phyloP scores from a whole-genome alignment of 2,329 filamentous ascomycete genomes.

The Paramyrothecium sp. region DNA sequence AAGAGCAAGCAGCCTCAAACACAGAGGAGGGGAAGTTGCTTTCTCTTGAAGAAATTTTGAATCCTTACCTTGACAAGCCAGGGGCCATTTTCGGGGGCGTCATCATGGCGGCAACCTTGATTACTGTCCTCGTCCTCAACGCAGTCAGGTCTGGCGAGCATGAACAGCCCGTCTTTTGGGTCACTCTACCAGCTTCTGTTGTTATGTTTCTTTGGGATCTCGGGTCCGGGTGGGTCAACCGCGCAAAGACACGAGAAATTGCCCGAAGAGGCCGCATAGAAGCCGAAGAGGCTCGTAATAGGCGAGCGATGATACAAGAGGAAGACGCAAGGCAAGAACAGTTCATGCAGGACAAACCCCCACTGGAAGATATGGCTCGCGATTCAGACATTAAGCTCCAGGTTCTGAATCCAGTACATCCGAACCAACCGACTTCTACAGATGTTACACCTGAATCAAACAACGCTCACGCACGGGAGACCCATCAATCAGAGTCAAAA shows the following conservation, averaged over 20 bases:
- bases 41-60: slow-evolving; percentile 71
- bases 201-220: slow-evolving; percentile 71
- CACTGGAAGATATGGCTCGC: slow-evolving; percentile 1
- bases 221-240: slow-evolving; percentile 59
- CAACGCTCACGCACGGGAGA: not conserved
- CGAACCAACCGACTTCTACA: not conserved
- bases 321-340: slow-evolving; percentile 1
- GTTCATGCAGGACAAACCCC: not conserved
- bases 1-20: slow-evolving; percentile 34
- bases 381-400: not conserved
- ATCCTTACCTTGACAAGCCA: slow-evolving; percentile 68
- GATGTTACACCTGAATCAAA: not conserved
- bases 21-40: slow-evolving; percentile 53
- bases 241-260: slow-evolving; percentile 62
- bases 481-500: no score
- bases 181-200: slow-evolving; percentile 66
- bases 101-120: slow-evolving; percentile 65
- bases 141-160: slow-evolving; percentile 51
- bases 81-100: slow-evolving; percentile 63
- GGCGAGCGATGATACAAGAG: slow-evolving; percentile 11
- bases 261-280: slow-evolving; percentile 50
- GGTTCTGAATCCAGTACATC: not conserved
- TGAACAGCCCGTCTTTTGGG: slow-evolving; percentile 62
- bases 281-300: slow-evolving; percentile 12
- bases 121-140: slow-evolving; percentile 65